Evolutionary conservation across 768 basidiomycete species (phyloP).

Genomic region (Psilocybe cubensis): DNA sequence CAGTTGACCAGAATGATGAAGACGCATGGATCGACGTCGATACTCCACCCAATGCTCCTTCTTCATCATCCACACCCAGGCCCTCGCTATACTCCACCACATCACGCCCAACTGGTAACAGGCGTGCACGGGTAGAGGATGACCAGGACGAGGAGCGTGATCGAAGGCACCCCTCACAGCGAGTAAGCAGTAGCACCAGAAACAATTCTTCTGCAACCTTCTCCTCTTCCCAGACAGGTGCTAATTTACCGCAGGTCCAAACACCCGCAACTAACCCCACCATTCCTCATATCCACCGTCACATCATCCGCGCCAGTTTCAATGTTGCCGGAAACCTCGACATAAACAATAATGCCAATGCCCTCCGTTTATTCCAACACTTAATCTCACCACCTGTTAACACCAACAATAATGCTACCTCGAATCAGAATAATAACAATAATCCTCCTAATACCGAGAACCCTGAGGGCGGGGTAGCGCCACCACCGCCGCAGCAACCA

Average conservation of each 20-base stretch:
- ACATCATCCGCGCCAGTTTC: constrained; percentile 6
- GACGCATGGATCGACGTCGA: not conserved
- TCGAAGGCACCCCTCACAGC: constrained; percentile 67
- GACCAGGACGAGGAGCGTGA: constrained; percentile 66
- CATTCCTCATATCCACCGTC: not conserved
- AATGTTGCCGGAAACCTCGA: not conserved
- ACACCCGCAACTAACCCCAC: constrained; percentile 2
- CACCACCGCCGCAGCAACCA: constrained; percentile 1
- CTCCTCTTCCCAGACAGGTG: constrained; percentile 12
- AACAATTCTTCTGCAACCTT: constrained; percentile 14
- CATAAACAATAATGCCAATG: not conserved
- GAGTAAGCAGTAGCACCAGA: constrained; percentile 35
- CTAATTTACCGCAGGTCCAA: constrained; percentile 12
- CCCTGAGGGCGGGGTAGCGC: not conserved
- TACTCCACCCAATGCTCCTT: constrained; percentile 1
- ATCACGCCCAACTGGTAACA: constrained; percentile 26
- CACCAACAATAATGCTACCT: constrained; percentile 3
- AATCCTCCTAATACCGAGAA: constrained; percentile 1
- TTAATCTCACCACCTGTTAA: not conserved
- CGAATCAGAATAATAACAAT: constrained; percentile 12
- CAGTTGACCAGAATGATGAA: constrained; percentile 27
- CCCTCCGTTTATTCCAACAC: constrained; percentile 1
- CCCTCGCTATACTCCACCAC: constrained; percentile 18
- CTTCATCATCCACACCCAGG: constrained; percentile 14
- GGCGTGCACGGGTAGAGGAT: constrained; percentile 64